Conservation (phyloP, 345 rosid species). For the Gossypium turneri region DNA sequence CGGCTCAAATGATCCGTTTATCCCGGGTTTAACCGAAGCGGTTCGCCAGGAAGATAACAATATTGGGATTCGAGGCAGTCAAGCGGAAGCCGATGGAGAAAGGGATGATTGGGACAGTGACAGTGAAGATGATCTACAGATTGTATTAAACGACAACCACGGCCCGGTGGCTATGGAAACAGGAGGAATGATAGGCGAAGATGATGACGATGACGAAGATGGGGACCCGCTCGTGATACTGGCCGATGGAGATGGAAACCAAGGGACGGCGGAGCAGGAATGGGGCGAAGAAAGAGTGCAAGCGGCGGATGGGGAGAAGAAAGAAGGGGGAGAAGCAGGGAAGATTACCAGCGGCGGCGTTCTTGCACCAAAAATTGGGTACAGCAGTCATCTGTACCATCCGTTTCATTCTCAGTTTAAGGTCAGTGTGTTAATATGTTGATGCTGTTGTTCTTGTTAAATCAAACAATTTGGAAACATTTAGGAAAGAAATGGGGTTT, state of each 20-base stretch:
- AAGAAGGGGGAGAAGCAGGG: conserved; percentile 50
- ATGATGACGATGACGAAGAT: conserved; percentile 71
- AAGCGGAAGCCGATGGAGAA: conserved; percentile 25
- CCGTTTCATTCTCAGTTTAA: conserved; percentile 98
- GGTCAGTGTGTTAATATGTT: conserved; percentile 68
- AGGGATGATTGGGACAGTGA: conserved; percentile 86
- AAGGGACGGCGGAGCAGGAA: conserved; percentile 54
- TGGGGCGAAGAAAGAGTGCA: conserved; percentile 68
- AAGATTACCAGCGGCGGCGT: conserved; percentile 32
- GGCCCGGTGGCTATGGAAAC: conserved; percentile 48
- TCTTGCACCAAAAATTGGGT: conserved; percentile 49
- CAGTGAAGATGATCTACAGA: conserved; percentile 94
- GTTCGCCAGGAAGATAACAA: conserved; percentile 17
- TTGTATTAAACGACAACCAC: conserved; percentile 75
- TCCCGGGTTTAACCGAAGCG: conserved; percentile 55
- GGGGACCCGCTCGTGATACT: conserved; percentile 66
- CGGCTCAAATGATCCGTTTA: conserved; percentile 26
- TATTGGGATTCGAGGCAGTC: conserved; percentile 18
- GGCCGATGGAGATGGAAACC: conserved; percentile 54
- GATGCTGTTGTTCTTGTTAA: conserved; percentile 21
- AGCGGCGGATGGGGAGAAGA: conserved; percentile 46
- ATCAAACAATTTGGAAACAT: conserved; percentile 4
- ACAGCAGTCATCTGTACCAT: conserved; percentile 80
- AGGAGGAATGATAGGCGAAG: conserved; percentile 42
- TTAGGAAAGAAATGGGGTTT: conserved; percentile 18